Evolutionary conservation across 305 asterid genomes (phyloP), one percentile per base, ranked within the genome.

Genomic region (Rubia peregrina): DNA sequence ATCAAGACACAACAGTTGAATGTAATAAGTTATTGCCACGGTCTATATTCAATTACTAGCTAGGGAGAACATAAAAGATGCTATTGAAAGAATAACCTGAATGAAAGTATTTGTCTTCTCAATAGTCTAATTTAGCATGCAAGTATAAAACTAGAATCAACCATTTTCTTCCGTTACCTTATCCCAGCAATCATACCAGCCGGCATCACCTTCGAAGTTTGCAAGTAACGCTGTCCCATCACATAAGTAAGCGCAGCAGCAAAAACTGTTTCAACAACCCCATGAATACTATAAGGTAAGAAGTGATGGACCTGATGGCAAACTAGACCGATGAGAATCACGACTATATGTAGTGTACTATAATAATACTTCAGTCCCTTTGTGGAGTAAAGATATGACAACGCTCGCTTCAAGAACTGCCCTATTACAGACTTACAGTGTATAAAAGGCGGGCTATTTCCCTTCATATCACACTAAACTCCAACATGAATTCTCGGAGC

Each of bases 181-280:
- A 89, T 80, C 49, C 89, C 97, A 60, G 93, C 93, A 80, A 91
- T 87, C 7, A 89, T 30, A 56, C 97, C 97, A 65, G 97, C 91
- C 0, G 95, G 97, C 96, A 91, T 91, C 66, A 89, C 81, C 75
- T 89, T 89, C 51, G 90, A 80, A 42, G 93, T 87, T 74, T 77
- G 79, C 82, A 83, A 66, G 85, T 89, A 91, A 14, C 95, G 85
- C 43, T 84, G 87, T 26, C 89, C 91, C 97, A 89, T 91, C 69
- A 85, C 76, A 83, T 78, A 86, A 13, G 96, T 84, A 44, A 89
- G 78, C 9, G 69, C 2, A 19, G 87, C 87, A 64, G 95, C 95
- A 80, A 85, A 76, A 69, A 74, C 95, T 87, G 88, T 83, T 77
- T 33, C 72, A 72, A 60, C 72, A 60, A 26, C 57, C 56, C 57